Conservation (phyloP, 768 basidiomycete genomes). For the Lentinula sp. region DNA sequence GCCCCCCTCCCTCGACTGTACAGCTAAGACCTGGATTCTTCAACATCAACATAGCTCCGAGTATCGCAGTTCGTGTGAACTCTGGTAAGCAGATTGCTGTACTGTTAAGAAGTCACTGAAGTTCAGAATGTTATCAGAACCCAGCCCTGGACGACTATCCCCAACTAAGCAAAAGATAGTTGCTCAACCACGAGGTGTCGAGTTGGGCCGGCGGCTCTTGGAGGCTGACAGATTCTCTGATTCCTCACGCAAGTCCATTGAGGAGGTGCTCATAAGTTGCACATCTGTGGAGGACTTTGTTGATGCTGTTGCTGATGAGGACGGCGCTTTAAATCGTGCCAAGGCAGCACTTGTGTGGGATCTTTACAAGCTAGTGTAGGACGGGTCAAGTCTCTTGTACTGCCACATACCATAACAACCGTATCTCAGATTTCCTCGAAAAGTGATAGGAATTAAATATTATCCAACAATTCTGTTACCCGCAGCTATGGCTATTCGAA, state of each 20-base stretch:
- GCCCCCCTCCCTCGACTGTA: not conserved
- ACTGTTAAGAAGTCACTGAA: too few species aligned
- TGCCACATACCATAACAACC: too few species aligned
- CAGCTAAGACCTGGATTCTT: too few species aligned
- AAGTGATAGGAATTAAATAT: too few species aligned
- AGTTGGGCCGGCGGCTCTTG: not conserved
- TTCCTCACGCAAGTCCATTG: not conserved
- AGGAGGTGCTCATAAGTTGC: not conserved
- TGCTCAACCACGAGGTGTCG: not conserved
- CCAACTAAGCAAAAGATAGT: not conserved
- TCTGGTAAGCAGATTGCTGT: too few species aligned
- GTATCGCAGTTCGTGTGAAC: too few species aligned
- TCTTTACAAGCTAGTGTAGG: not conserved
- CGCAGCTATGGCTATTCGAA: not conserved
- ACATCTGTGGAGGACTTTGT: not conserved
- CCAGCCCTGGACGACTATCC: too few species aligned
- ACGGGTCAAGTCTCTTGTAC: too few species aligned
- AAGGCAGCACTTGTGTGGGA: not conserved
- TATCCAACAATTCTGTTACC: too few species aligned
- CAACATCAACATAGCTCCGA: too few species aligned
- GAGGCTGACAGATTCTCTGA: not conserved
- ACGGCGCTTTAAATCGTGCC: not conserved
- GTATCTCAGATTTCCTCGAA: too few species aligned
- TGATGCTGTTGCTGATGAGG: not conserved
- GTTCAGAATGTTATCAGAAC: too few species aligned